Evolutionary conservation across 148 eudicot species (phyloP), one percentile per base, ranked within the genome.

Genomic region (Silene conica): DNA sequence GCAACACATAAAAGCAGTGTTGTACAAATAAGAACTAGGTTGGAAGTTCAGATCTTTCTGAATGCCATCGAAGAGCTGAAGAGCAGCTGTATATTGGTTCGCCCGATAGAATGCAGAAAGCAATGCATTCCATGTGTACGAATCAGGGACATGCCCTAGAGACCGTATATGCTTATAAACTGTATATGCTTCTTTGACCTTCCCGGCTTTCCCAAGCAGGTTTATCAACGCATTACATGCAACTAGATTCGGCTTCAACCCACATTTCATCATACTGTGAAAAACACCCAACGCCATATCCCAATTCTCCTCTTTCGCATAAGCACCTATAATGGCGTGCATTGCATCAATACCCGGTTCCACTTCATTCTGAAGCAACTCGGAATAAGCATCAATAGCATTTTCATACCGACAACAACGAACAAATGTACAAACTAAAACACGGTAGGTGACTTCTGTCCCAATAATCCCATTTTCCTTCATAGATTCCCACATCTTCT

Each of bases 111-210:
- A 86, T 55, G 96, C 89, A 76, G 83, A 75, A 71, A 90, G 85
- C 74, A 88, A 71, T 4, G 89, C 82, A 59, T 90, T 88, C 96
- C 96, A 90, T 48, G 96, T 90, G 75, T 85, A 88, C 45, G 89
- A 74, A 79, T 88, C 92, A 46, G 96, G 90, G 20, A 67, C 69
- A 73, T 85, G 80, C 25, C 89, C 90, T 48, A 85, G 75, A 2
- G 80, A 78, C 76, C 83, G 80, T 77, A 86, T 74, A 21, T 68
- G 70, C 70, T 74, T 71, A 79, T 83, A 85, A 64, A 86, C 84
- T 68, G 72, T 70, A 52, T 85, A 82, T 13, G 87, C 92, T 48
- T 69, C 80, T 22, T 80, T 80, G 19, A 83, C 89, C 73, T 85
- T 85, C 26, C 86, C 86, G 12, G 83, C 84, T 81, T 86, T 90